phyloP scores from a whole-genome alignment of 2,329 filamentous ascomycete species.

The Zasmidium cellare region DNA sequence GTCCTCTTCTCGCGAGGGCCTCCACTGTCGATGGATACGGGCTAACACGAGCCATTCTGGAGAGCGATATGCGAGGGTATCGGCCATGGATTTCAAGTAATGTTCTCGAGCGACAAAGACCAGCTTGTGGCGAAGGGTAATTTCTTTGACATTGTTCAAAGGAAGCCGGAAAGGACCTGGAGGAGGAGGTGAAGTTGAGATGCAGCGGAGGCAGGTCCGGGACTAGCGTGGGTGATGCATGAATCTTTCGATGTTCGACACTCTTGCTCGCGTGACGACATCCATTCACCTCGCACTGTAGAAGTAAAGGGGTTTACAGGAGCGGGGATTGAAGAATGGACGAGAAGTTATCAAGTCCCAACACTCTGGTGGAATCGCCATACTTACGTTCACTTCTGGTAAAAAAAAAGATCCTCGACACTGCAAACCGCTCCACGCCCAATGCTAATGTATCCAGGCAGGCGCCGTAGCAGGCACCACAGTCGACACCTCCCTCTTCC shows the following conservation, averaged over 20 bases:
- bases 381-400: constrained; percentile 50
- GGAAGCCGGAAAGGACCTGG: neutral
- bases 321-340: neutral
- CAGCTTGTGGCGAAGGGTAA: too few species aligned
- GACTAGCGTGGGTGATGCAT: neutral
- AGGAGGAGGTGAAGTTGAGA: neutral
- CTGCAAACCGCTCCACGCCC: too few species aligned
- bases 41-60: too few species aligned
- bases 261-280: neutral
- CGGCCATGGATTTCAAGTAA: too few species aligned
- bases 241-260: neutral
- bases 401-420: too few species aligned
- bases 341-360: neutral
- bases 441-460: constrained; percentile 53
- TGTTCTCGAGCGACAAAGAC: too few species aligned
- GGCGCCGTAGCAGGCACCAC: constrained; percentile 92
- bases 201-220: neutral
- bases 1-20: too few species aligned
- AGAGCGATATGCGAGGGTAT: too few species aligned
- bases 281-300: neutral
- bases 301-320: neutral
- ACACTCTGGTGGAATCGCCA: constrained; percentile 42
- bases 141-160: neutral
- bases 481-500: constrained; percentile 94
- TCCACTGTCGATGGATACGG: too few species aligned